Evolutionary conservation across 305 asterid genomes (phyloP).

Genomic region (Fraxinus nigra): DNA sequence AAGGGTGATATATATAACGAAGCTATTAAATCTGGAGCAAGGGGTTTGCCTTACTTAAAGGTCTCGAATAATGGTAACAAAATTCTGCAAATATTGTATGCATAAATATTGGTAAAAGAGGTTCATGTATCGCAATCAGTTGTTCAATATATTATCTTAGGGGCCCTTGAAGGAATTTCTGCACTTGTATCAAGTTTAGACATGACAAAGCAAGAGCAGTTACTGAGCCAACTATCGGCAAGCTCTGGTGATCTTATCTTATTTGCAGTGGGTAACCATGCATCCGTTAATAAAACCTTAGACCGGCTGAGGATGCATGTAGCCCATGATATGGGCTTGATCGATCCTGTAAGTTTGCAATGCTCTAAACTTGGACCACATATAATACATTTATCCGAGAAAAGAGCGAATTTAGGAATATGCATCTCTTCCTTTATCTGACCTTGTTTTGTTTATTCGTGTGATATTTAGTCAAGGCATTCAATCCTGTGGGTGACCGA

Average conservation of each 20-base stretch:
- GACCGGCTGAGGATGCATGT: constrained; percentile 69
- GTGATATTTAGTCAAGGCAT: constrained; percentile 61
- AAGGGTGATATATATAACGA: constrained; percentile 82
- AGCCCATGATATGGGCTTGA: constrained; percentile 75
- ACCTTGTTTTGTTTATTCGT: constrained; percentile 13
- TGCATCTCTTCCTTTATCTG: constrained; percentile 21
- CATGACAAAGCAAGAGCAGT: constrained; percentile 39
- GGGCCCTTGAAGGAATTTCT: constrained; percentile 84
- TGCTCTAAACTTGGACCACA: not conserved
- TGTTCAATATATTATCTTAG: constrained; percentile 38
- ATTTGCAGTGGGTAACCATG: constrained; percentile 81
- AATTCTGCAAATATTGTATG: constrained; percentile 6
- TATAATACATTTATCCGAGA: constrained; percentile 1
- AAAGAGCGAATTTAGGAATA: constrained; percentile 2
- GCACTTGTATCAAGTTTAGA: constrained; percentile 71
- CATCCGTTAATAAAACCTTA: constrained; percentile 69
- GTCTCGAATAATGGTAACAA: constrained; percentile 65
- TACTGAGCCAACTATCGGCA: constrained; percentile 59
- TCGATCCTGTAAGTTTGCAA: constrained; percentile 62
- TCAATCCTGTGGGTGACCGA: constrained; percentile 96
- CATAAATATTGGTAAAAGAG: not conserved
- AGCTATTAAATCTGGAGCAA: constrained; percentile 90
- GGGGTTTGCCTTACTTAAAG: constrained; percentile 92
- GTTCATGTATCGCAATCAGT: constrained; percentile 2
- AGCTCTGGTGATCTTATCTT: constrained; percentile 77